A percentile compares a stretch with the other conserved stretches of the same genome.
phyloP scores from a whole-genome alignment of 2,329 filamentous ascomycete genomes.

The Leptodontidium sp. region DNA sequence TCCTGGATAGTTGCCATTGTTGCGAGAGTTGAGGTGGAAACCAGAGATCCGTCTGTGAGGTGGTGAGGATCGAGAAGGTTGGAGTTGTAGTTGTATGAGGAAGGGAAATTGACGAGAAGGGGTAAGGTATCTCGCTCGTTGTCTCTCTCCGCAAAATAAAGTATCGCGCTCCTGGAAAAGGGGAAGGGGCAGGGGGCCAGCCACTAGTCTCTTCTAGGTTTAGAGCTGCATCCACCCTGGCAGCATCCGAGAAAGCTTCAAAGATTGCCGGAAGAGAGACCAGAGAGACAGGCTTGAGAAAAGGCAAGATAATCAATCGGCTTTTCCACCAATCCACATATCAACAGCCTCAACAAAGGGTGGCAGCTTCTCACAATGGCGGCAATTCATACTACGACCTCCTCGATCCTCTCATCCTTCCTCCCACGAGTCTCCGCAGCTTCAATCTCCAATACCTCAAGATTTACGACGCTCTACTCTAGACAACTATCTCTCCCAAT shows the following conservation, averaged over 20 bases:
- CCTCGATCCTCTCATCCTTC: conserved; percentile 56
- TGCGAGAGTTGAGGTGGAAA: conserved; percentile 27
- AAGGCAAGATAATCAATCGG: conserved; percentile 13
- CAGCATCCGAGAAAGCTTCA: conserved; percentile 37
- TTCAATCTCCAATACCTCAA: conserved; percentile 52
- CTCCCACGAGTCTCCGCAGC: conserved; percentile 62
- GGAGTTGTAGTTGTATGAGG: neutral
- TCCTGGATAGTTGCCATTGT: conserved; percentile 47
- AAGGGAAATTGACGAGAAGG: conserved; percentile 36
- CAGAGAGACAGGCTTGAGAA: neutral
- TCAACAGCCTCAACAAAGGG: conserved; percentile 3
- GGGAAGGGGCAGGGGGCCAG: conserved; percentile 28
- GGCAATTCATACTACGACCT: conserved; percentile 50
- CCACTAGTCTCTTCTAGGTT: conserved; percentile 29
- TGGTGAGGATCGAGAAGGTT: conserved; percentile 7
- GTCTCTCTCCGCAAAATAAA: conserved; percentile 39
- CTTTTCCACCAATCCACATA: neutral
- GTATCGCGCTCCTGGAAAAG: conserved; percentile 40
- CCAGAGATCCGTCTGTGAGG: conserved; percentile 23
- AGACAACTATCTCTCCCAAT: conserved; percentile 57
- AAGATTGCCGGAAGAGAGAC: conserved; percentile 28
- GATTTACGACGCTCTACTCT: conserved; percentile 55
- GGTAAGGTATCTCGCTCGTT: conserved; percentile 24
- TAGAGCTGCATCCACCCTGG: conserved; percentile 26
- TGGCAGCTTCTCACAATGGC: conserved; percentile 53